Conservation (phyloP, 2,329 filamentous ascomycete species). For the Fusarium clavum region DNA sequence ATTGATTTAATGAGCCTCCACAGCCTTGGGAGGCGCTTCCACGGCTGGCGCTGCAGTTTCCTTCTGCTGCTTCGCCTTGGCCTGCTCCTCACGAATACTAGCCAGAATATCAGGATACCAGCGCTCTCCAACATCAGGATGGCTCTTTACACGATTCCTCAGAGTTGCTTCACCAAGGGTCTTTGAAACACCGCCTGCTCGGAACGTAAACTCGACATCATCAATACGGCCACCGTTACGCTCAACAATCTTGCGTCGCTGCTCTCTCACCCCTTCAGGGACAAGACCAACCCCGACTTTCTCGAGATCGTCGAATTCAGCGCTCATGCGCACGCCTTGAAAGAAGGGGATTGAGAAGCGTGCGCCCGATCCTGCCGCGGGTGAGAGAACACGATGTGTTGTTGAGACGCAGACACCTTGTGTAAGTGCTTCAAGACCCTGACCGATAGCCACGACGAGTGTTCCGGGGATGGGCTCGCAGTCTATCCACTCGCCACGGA, state of each 20-base stretch:
- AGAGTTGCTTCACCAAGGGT: slow-evolving; percentile 85
- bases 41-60: slow-evolving; percentile 35
- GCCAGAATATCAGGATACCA: slow-evolving; percentile 77
- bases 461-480: slow-evolving; percentile 80
- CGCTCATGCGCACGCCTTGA: slow-evolving; percentile 84
- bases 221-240: slow-evolving; percentile 69
- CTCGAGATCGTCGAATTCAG: slow-evolving; percentile 82
- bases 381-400: slow-evolving; percentile 85
- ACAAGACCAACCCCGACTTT: slow-evolving; percentile 66
- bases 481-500: slow-evolving; percentile 82
- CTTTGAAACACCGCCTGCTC: slow-evolving; percentile 72
- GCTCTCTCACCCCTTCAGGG: slow-evolving; percentile 71
- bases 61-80: slow-evolving; percentile 52
- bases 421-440: slow-evolving; percentile 87
- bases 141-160: slow-evolving; percentile 86
- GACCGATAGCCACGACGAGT: slow-evolving; percentile 87
- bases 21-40: slow-evolving; percentile 40
- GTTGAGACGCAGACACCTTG: slow-evolving; percentile 84
- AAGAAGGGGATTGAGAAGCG: slow-evolving; percentile 89
- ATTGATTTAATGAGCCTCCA: slow-evolving; percentile 49
- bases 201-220: slow-evolving; percentile 89
- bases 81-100: slow-evolving; percentile 70
- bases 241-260: slow-evolving; percentile 69
- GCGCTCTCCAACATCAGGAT: slow-evolving; percentile 85
- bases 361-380: slow-evolving; percentile 74